Evolutionary conservation across 1,139 yeast genomes (phyloP).

Genomic region (Magnusiomyces ingens): DNA sequence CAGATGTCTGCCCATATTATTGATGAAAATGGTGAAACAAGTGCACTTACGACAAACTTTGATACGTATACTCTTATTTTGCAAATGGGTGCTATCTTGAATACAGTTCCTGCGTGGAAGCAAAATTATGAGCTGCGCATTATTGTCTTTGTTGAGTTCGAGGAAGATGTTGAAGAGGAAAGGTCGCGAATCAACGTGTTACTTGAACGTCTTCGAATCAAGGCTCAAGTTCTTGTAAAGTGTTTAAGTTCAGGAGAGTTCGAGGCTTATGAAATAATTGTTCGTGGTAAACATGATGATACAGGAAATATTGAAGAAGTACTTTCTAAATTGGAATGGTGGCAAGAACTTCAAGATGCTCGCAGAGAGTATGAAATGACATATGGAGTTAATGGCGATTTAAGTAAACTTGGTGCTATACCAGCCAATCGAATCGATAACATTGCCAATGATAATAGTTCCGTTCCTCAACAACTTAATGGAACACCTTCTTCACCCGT

Average conservation of each 20-base stretch:
- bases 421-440: constrained; percentile 13
- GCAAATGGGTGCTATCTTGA: constrained; percentile 85
- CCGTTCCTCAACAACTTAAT: neutral
- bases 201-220: constrained; percentile 70
- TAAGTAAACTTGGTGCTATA: constrained; percentile 9
- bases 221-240: constrained; percentile 66
- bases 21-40: constrained; percentile 54
- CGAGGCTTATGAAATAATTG: constrained; percentile 64
- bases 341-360: constrained; percentile 58
- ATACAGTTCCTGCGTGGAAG: constrained; percentile 92
- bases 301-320: constrained; percentile 33
- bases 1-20: constrained; percentile 85
- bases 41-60: constrained; percentile 77
- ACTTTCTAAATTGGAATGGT: constrained; percentile 48
- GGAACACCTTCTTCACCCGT: constrained; percentile 4
- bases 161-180: constrained; percentile 66
- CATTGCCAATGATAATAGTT: constrained; percentile 7
- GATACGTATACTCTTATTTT: constrained; percentile 90
- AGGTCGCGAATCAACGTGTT: constrained; percentile 50
- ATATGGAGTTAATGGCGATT: constrained; percentile 4
- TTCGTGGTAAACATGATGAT: constrained; percentile 49
- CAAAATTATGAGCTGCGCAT: constrained; percentile 65
- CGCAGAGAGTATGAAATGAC: constrained; percentile 36
- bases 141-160: constrained; percentile 79
- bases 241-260: constrained; percentile 58